A percentile compares a stretch with the other conserved stretches of the same genome.
phyloP scores from a whole-genome alignment of 768 basidiomycete species.

The Tylopilus vinaceipallidus region DNA sequence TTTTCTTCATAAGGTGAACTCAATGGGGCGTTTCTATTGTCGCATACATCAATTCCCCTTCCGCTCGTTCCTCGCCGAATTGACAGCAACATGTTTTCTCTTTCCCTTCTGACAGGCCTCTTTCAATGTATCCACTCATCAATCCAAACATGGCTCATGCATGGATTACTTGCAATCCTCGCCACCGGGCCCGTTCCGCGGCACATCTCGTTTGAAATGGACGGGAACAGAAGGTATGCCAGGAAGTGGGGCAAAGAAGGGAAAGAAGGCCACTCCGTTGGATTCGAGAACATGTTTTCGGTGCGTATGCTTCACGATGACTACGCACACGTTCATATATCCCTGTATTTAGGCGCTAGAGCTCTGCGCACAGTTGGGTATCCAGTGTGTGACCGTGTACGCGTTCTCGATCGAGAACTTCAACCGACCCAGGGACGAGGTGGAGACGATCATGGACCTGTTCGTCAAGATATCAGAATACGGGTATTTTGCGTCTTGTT shows the following conservation, averaged over 20 bases:
- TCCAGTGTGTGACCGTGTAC: slow-evolving; percentile 88
- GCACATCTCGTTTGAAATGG: slow-evolving; percentile 96
- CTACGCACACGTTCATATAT: background rate
- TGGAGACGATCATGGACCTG: slow-evolving; percentile 83
- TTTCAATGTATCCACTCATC: slow-evolving; percentile 6
- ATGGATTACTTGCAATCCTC: slow-evolving; percentile 64
- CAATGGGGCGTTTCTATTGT: too few relatives aligned
- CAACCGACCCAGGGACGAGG: slow-evolving; percentile 81
- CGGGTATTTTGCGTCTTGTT: slow-evolving; percentile 52
- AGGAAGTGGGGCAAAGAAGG: slow-evolving; percentile 60
- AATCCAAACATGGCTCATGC: slow-evolving; percentile 24
- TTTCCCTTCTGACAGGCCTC: background rate
- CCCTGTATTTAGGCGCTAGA: slow-evolving; percentile 65
- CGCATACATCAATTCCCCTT: too few relatives aligned
- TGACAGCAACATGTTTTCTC: too few relatives aligned
- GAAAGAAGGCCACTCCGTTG: slow-evolving; percentile 78
- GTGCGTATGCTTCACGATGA: slow-evolving; percentile 46
- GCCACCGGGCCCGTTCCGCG: slow-evolving; percentile 80
- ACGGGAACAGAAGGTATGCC: slow-evolving; percentile 92
- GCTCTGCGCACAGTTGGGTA: slow-evolving; percentile 74
- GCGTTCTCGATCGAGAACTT: slow-evolving; percentile 99
- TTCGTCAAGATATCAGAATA: slow-evolving; percentile 77
- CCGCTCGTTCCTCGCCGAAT: too few relatives aligned
- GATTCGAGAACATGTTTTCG: slow-evolving; percentile 74
- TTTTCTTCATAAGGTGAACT: too few relatives aligned